A percentile compares a stretch with the other conserved stretches of the same genome.
phyloP scores from a whole-genome alignment of 495 filamentous ascomycete genomes.

The Thermochaetoides thermophila region DNA sequence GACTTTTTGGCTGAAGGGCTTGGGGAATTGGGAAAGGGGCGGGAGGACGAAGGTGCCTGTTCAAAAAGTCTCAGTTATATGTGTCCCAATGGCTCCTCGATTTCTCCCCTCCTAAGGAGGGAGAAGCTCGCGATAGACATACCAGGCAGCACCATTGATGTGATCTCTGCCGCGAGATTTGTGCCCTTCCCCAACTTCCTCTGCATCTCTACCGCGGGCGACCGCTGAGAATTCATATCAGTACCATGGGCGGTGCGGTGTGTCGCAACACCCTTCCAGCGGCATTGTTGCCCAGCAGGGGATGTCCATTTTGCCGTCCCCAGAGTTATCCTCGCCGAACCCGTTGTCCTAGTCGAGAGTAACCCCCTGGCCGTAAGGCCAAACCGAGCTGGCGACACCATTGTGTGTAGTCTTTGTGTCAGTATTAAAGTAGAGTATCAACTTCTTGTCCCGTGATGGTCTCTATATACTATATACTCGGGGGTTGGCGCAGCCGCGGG shows the following conservation, averaged over 20 bases:
- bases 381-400: conserved; percentile 7
- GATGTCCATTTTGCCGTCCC: no score
- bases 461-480: no score
- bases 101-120: no score
- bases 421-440: not conserved
- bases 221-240: no score
- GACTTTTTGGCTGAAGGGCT: conserved; percentile 1
- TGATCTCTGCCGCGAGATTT: not conserved
- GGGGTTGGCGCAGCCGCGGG: no score
- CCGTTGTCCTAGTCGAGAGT: conserved; percentile 1
- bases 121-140: no score
- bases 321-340: not conserved
- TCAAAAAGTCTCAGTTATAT: no score
- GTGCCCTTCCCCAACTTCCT: not conserved
- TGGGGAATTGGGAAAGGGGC: conserved; percentile 9
- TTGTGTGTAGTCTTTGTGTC: not conserved
- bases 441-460: not conserved
- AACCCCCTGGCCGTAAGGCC: conserved; percentile 5
- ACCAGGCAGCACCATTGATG: conserved; percentile 9
- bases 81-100: no score
- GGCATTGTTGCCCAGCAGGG: not conserved
- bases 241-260: no score
- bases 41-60: conserved; percentile 18
- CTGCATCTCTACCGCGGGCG: no score
- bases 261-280: no score